Base-by-base conservation (phyloP, 2,329 filamentous ascomycete species). In the Sporothrix variecibatus region DNA sequence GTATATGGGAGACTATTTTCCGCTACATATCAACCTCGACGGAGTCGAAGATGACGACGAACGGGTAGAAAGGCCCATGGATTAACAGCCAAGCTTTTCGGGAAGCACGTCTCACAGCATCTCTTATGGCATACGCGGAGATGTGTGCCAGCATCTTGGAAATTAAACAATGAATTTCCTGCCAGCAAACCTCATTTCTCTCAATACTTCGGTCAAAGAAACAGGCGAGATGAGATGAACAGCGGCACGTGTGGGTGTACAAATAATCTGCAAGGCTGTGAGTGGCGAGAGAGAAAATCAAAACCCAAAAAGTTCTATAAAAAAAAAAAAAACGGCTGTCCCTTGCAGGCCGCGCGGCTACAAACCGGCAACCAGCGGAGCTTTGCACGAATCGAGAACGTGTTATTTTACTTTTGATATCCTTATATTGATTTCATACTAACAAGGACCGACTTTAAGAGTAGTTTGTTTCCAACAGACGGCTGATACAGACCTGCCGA, bases 301-400 rank as follows among this genome's bases (percentile, higher is more conserved):
- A n/a, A n/a, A n/a, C n/a, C n/a, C n/a, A n/a, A n/a, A n/a, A n/a
- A n/a, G n/a, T n/a, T n/a, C n/a, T n/a, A n/a, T n/a, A n/a, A n/a
- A n/a, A n/a, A n/a, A n/a, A n/a, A n/a, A 67, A 51, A 53, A 38
- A 3, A 53, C 46, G 38, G 56, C n/a, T 72, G 53, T 72, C 38
- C 56, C 40, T 72, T 72, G 56, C 70, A 72, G 56, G 56, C 31
- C 56, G 23, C 53, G 26, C 38, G 53, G 70, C 56, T 43, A 58
- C 23, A 15, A 46, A 28, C 38, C 15, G 23, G 3, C 28, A 51
- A 11, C 46, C 46, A 34, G n/a, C 46, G 67, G 67, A 38, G 65
- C 43, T 38, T 38, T 69, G 43, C 46, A 56, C 46, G 20, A 53
- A 56, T 53, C 43, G 46, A 69, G 28, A 38, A 23, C 28, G 8